A percentile compares a stretch with the other conserved stretches of the same genome.
These are phyloP conservation scores for Trametes polyzona DNA, from an alignment of 1,284 basidiomycete genomes.

Conservation along the genomic window DNA sequence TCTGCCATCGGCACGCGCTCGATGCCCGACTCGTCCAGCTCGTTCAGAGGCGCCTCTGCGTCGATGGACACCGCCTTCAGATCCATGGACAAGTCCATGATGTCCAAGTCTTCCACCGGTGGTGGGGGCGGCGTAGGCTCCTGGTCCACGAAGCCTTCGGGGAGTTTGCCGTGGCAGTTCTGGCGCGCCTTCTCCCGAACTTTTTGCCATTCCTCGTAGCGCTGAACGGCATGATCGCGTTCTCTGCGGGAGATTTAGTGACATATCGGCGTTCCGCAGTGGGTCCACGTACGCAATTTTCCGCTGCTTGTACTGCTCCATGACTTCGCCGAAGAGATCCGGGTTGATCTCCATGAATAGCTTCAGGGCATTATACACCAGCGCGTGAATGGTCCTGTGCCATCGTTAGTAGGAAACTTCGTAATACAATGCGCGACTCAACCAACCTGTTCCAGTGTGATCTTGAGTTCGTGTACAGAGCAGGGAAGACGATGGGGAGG, in stretches of 20 bases:
- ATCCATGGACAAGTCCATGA: conserved; percentile 86
- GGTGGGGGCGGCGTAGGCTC: conserved; percentile 77
- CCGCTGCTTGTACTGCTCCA: conserved; percentile 92
- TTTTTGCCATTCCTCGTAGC: conserved; percentile 86
- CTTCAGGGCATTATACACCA: conserved; percentile 99
- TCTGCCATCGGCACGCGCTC: conserved; percentile 90
- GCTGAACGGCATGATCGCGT: conserved; percentile 76
- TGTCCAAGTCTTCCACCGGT: conserved; percentile 81
- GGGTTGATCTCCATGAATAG: conserved; percentile 99
- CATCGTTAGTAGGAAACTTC: conserved; percentile 2
- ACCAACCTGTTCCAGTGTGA: conserved; percentile 97
- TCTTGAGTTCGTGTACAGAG: conserved; percentile 95
- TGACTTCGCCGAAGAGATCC: conserved; percentile 91
- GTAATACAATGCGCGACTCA: not conserved
- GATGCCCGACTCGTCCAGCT: conserved; percentile 81
- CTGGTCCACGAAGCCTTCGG: conserved; percentile 64
- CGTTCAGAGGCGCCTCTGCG: conserved; percentile 62
- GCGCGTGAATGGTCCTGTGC: conserved; percentile 94
- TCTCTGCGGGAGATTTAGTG: conserved; percentile 55
- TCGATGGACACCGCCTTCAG: conserved; percentile 86
- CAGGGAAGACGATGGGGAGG: conserved; percentile 97
- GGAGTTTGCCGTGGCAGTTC: conserved; percentile 72
- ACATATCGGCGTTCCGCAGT: not conserved
- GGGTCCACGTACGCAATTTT: conserved; percentile 72
- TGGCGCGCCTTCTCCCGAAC: conserved; percentile 74